Conservation (phyloP, 352 stramenopile species). For the Globisporangium okanoganense region DNA sequence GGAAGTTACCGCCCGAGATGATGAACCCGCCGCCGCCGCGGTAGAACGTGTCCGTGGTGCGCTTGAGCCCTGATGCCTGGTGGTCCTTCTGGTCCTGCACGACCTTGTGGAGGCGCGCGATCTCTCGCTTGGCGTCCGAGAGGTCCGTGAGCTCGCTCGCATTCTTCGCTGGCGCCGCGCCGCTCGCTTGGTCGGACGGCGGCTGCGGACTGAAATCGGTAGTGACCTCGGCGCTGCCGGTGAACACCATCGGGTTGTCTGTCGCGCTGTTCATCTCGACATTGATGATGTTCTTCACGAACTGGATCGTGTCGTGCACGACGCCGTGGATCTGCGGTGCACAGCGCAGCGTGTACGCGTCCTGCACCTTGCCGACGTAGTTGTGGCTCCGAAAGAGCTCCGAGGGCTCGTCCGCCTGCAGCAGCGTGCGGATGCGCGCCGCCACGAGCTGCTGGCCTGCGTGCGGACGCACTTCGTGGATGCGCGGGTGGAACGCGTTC, state of each 20-base stretch:
- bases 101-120: constrained; percentile 59
- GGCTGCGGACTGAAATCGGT: constrained; percentile 48
- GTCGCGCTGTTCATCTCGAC: constrained; percentile 90
- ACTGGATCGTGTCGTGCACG: constrained; percentile 85
- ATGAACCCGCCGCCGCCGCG: constrained; percentile 72
- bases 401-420: constrained; percentile 72
- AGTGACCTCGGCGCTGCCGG: constrained; percentile 59
- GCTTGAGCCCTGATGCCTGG: constrained; percentile 60
- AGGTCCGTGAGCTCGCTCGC: constrained; percentile 56
- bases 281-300: constrained; percentile 80
- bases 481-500: constrained; percentile 85
- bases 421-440: constrained; percentile 72
- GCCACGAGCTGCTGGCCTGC: constrained; percentile 76
- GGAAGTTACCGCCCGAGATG: constrained; percentile 90
- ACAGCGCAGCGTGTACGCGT: constrained; percentile 88
- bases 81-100: constrained; percentile 52
- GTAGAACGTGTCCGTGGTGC: constrained; percentile 81
- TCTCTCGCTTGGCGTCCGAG: constrained; percentile 75
- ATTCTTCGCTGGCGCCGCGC: constrained; percentile 16
- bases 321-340: constrained; percentile 88
- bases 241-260: constrained; percentile 90
- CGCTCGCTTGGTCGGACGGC: constrained; percentile 15
- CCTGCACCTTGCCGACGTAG: constrained; percentile 87
- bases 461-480: constrained; percentile 83
- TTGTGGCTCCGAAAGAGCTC: constrained; percentile 87